Evolutionary conservation across 495 filamentous ascomycete species (phyloP).

Genomic region (Monascus purpureus): DNA sequence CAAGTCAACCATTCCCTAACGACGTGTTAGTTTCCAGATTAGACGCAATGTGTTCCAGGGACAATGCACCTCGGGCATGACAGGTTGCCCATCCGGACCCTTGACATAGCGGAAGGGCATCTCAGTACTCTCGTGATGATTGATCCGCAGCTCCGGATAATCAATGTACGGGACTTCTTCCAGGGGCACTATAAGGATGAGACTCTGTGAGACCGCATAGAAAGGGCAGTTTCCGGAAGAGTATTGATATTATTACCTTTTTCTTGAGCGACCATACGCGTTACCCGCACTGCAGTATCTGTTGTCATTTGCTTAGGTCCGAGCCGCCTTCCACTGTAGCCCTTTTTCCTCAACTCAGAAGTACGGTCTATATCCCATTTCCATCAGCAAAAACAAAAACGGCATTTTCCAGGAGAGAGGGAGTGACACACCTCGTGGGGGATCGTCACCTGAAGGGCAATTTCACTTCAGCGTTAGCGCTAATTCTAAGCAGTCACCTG

Average conservation of each 20-base stretch:
- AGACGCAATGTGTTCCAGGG: too few relatives aligned
- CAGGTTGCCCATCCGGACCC: constrained; percentile 53
- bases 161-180: constrained; percentile 69
- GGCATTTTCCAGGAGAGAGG: background rate
- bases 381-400: background rate
- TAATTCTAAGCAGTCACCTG: too few relatives aligned
- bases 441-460: constrained; percentile 63
- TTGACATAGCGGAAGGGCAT: constrained; percentile 98
- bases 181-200: constrained; percentile 44
- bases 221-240: too few relatives aligned
- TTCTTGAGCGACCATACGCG: constrained; percentile 72
- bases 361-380: constrained; percentile 58
- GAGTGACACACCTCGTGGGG: constrained; percentile 62
- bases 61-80: constrained; percentile 87
- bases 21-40: constrained; percentile 1
- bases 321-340: constrained; percentile 74
- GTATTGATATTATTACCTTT: constrained; percentile 58
- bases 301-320: constrained; percentile 97
- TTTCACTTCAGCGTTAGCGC: background rate
- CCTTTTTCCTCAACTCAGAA: constrained; percentile 81
- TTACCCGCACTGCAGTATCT: constrained; percentile 90
- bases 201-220: too few relatives aligned
- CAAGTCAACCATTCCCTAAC: constrained; percentile 81
- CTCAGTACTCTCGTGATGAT: constrained; percentile 79
- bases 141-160: constrained; percentile 75